Evolutionary conservation across 2,329 filamentous ascomycete genomes (phyloP).

Genomic region (Phaeosphaeriaceae sp.): DNA sequence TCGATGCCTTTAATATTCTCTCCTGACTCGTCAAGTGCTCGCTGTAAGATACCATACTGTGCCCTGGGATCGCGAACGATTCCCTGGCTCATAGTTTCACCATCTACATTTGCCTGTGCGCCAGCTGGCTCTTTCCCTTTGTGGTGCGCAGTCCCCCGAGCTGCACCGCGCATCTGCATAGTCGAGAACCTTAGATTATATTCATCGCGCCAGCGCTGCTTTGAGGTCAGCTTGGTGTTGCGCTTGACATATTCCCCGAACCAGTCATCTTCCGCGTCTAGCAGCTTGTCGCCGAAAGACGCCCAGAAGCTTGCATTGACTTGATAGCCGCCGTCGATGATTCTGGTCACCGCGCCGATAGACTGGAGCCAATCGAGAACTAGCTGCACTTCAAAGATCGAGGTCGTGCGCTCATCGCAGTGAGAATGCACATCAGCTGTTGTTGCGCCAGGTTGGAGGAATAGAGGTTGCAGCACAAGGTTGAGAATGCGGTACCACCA

Average conservation of each 20-base stretch:
- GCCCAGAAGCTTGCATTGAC: constrained; percentile 37
- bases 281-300: constrained; percentile 40
- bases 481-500: constrained; percentile 71
- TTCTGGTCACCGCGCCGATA: constrained; percentile 30
- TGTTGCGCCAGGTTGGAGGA: constrained; percentile 66
- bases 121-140: background rate
- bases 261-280: constrained; percentile 36
- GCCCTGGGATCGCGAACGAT: constrained; percentile 26
- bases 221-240: constrained; percentile 23
- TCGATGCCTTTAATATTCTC: background rate
- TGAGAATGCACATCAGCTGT: constrained; percentile 59
- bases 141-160: background rate
- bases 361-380: constrained; percentile 39
- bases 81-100: constrained; percentile 8
- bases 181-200: constrained; percentile 27
- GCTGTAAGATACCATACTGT: constrained; percentile 28
- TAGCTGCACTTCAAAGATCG: constrained; percentile 43
- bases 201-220: constrained; percentile 31
- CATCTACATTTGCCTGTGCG: background rate
- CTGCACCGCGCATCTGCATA: constrained; percentile 7
- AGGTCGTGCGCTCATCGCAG: constrained; percentile 31
- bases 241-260: constrained; percentile 41
- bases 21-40: constrained; percentile 3
- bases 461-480: constrained; percentile 67
- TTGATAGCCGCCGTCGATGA: constrained; percentile 25